These are phyloP conservation scores for Aureobasidium subglaciale DNA, from an alignment of 2,329 filamentous ascomycete genomes.

Conservation along the genomic window DNA sequence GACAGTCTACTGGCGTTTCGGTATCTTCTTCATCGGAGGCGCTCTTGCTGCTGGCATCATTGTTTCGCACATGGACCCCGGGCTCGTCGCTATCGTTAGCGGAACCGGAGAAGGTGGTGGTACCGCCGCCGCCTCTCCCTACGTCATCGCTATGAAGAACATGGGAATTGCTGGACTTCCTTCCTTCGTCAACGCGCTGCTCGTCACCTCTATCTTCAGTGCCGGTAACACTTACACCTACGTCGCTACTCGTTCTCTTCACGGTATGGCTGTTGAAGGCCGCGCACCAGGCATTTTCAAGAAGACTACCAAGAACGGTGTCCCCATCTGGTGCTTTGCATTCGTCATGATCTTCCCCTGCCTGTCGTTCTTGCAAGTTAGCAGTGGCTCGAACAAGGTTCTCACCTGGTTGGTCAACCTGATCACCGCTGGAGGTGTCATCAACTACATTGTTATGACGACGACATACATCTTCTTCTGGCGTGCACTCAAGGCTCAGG, in stretches of 20 bases:
- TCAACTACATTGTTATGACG: conserved; percentile 57
- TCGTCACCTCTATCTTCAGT: conserved; percentile 49
- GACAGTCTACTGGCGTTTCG: conserved; percentile 42
- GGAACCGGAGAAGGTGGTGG: conserved; percentile 18
- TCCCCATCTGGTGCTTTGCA: conserved; percentile 50
- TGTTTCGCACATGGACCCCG: conserved; percentile 26
- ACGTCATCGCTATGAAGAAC: conserved; percentile 39
- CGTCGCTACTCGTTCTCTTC: conserved; percentile 46
- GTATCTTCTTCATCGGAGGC: conserved; percentile 42
- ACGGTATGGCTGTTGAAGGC: conserved; percentile 47
- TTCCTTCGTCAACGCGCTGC: conserved; percentile 30
- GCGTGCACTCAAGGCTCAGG: conserved; percentile 46
- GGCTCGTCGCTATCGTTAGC: conserved; percentile 22
- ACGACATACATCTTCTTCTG: conserved; percentile 55
- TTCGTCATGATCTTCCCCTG: conserved; percentile 33
- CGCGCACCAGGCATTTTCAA: conserved; percentile 48
- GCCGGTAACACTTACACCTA: conserved; percentile 52
- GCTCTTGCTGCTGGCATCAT: conserved; percentile 40
- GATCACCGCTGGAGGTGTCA: conserved; percentile 51
- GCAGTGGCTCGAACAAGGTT: conserved; percentile 21
- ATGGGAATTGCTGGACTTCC: conserved; percentile 39
- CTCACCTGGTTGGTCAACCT: conserved; percentile 40
- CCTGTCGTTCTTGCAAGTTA: conserved; percentile 25
- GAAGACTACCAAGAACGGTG: conserved; percentile 52
- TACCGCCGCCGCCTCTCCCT: conserved; percentile 25